A percentile compares a stretch with the other conserved stretches of the same genome.
phyloP scores from a whole-genome alignment of 495 filamentous ascomycete species.

The Penicillium waksmanii region DNA sequence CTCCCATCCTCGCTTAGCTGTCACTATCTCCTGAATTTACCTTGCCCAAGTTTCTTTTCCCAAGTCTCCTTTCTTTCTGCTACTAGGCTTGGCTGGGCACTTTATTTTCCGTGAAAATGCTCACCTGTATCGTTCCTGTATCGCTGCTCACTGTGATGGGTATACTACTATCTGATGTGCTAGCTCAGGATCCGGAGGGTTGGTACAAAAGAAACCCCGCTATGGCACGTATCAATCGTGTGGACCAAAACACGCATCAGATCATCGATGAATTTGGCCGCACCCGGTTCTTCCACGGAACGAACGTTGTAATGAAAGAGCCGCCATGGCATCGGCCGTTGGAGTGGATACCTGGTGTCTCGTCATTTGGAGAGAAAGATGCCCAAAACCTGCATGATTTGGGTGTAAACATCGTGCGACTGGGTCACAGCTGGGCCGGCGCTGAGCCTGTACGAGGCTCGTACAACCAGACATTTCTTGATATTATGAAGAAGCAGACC shows the following conservation, averaged over 20 bases:
- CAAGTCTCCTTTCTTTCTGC: background rate
- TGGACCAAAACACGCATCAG: conserved; percentile 22
- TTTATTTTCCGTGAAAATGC: background rate
- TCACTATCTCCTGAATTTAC: background rate
- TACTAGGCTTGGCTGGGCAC: background rate
- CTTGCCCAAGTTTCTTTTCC: background rate
- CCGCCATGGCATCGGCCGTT: conserved; percentile 20
- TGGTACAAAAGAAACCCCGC: conserved; percentile 21
- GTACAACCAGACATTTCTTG: conserved; percentile 26
- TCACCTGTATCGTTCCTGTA: background rate
- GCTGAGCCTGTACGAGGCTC: conserved; percentile 22
- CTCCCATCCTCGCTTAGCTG: conserved; percentile 2
- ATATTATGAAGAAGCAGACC: conserved; percentile 26
- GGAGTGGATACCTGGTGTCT: conserved; percentile 20
- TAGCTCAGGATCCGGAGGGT: conserved; percentile 18
- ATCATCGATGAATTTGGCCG: conserved; percentile 20
- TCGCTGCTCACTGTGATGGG: conserved; percentile 14
- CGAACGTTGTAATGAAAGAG: conserved; percentile 23
- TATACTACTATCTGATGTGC: conserved; percentile 8
- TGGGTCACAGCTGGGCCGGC: conserved; percentile 24
- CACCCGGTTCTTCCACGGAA: conserved; percentile 24
- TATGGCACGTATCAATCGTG: conserved; percentile 20
- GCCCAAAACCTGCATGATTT: conserved; percentile 22
- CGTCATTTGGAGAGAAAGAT: conserved; percentile 24
- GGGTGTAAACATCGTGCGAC: conserved; percentile 19